phyloP scores from a whole-genome alignment of 2,329 filamentous ascomycete genomes.

The Neofusicoccum parvum region DNA sequence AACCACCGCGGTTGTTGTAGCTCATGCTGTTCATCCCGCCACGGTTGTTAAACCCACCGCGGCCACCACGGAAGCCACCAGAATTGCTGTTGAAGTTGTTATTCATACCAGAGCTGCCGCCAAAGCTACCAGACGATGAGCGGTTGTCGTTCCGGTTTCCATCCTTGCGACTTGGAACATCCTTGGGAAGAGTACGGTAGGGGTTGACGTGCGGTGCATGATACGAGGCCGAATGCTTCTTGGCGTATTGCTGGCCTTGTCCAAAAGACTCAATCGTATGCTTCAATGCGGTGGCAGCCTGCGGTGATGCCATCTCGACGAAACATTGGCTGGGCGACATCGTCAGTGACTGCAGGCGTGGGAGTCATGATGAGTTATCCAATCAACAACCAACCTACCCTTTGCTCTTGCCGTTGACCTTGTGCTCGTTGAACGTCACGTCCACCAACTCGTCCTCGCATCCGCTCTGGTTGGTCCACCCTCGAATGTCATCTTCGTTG shows the following conservation, averaged over 20 bases:
- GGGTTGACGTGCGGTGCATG: conserved; percentile 78
- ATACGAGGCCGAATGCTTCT: conserved; percentile 72
- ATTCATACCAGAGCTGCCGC: conserved; percentile 42
- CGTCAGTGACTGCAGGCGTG: neutral
- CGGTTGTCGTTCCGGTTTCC: conserved; percentile 64
- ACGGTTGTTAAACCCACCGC: conserved; percentile 36
- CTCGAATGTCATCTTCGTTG: conserved; percentile 84
- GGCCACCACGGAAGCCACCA: conserved; percentile 45
- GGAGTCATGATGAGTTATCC: neutral
- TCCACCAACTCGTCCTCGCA: conserved; percentile 87
- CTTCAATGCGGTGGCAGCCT: conserved; percentile 84
- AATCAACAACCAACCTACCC: conserved; percentile 62
- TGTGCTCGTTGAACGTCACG: conserved; percentile 96
- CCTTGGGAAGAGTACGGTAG: conserved; percentile 88
- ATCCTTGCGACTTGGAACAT: conserved; percentile 70
- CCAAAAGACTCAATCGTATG: conserved; percentile 71
- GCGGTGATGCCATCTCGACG: conserved; percentile 78
- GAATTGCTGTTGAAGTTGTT: conserved; percentile 50
- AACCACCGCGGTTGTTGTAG: conserved; percentile 47
- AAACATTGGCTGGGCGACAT: conserved; percentile 65
- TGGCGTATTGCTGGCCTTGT: conserved; percentile 60
- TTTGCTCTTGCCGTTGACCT: conserved; percentile 98
- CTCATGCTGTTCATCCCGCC: conserved; percentile 41
- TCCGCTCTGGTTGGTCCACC: conserved; percentile 77
- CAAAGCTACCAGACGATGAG: conserved; percentile 43